Evolutionary conservation across 2,329 filamentous ascomycete genomes (phyloP).

Genomic region (Sporothrix sp.): DNA sequence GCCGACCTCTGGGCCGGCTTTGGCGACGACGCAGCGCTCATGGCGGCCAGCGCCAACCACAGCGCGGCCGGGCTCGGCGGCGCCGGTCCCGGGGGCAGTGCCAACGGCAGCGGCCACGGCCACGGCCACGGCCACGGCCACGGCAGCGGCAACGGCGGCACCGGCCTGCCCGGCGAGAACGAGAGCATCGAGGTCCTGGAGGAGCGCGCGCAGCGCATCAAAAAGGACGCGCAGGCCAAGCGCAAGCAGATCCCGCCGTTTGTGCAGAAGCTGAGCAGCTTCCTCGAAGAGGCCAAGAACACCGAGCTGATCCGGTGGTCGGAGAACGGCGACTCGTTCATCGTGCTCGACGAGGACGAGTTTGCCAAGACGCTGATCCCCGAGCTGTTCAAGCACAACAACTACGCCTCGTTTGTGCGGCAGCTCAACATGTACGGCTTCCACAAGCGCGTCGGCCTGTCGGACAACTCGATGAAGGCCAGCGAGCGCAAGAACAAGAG

Average conservation of each 20-base stretch:
- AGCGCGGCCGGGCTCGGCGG: neutral
- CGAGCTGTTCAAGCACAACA: conserved; percentile 98
- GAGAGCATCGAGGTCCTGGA: conserved; percentile 74
- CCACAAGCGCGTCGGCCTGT: conserved; percentile 87
- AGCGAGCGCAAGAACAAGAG: conserved; percentile 97
- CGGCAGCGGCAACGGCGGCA: conserved; percentile 6
- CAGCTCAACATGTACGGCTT: conserved; percentile 98
- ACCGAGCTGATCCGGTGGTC: conserved; percentile 96
- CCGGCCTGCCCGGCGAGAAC: conserved; percentile 36
- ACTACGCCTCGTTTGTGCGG: conserved; percentile 91
- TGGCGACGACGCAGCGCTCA: conserved; percentile 30
- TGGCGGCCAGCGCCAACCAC: conserved; percentile 15
- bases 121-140: too few relatives aligned
- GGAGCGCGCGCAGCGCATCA: conserved; percentile 68
- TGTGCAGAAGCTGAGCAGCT: conserved; percentile 96
- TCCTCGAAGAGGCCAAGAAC: conserved; percentile 86
- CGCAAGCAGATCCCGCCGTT: conserved; percentile 95
- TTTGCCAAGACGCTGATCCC: conserved; percentile 96
- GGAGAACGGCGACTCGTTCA: conserved; percentile 89
- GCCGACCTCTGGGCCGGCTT: conserved; percentile 34
- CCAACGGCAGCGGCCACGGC: neutral
- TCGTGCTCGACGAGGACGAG: conserved; percentile 93
- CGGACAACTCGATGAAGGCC: conserved; percentile 94
- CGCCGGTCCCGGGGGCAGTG: neutral
- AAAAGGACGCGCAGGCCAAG: conserved; percentile 79